Evolutionary conservation across 768 basidiomycete genomes (phyloP).

Genomic region (Wakefieldia striispora): DNA sequence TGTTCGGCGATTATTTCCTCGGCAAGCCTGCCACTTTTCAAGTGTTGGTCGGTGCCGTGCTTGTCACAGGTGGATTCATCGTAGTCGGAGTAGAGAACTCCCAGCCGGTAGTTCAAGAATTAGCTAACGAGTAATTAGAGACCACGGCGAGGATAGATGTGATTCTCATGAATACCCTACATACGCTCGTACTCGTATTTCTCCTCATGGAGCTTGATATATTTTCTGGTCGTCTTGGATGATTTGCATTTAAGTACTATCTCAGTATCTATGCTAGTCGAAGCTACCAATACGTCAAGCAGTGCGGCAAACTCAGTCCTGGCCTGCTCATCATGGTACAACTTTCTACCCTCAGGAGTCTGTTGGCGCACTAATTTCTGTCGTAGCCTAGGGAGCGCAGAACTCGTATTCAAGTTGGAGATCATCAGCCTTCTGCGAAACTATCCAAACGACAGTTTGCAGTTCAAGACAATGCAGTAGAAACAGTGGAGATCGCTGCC

Average conservation of each 20-base stretch:
- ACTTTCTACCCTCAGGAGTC: neutral
- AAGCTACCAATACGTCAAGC: too few relatives aligned
- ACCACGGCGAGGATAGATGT: too few relatives aligned
- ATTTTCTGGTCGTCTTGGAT: too few relatives aligned
- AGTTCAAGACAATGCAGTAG: constrained; percentile 46
- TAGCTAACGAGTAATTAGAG: neutral
- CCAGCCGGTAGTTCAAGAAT: constrained; percentile 27
- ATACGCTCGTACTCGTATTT: too few relatives aligned
- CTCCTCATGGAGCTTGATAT: too few relatives aligned
- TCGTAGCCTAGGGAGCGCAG: constrained; percentile 37
- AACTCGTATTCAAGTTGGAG: constrained; percentile 40
- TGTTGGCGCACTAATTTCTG: constrained; percentile 9
- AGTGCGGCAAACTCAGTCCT: neutral
- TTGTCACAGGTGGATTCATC: constrained; percentile 78
- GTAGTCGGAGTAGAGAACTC: constrained; percentile 60
- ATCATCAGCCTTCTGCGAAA: constrained; percentile 53
- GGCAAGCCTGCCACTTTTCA: constrained; percentile 53
- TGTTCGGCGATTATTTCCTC: constrained; percentile 74
- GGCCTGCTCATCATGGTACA: constrained; percentile 20
- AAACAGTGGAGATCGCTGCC: constrained; percentile 47
- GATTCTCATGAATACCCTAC: too few relatives aligned
- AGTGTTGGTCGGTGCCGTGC: constrained; percentile 70
- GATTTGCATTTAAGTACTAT: too few relatives aligned
- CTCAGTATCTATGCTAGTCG: too few relatives aligned
- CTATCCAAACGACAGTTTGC: constrained; percentile 48